Evolutionary conservation across 176 grass and related monocot species (phyloP), one percentile per base, ranked within the genome.

Genomic region (Puccinellia tenuiflora): DNA sequence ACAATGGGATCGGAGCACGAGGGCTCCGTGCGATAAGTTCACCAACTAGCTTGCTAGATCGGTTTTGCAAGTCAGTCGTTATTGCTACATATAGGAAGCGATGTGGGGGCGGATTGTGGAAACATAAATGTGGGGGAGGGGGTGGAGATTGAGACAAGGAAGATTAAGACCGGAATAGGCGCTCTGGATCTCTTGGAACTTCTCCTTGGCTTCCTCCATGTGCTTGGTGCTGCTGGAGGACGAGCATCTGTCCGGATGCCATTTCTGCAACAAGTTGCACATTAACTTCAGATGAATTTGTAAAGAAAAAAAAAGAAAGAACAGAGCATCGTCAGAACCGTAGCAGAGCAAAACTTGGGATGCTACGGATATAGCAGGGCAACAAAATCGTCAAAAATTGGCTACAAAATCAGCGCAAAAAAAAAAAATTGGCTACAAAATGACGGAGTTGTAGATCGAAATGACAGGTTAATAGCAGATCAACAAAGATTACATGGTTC

Each of bases 171-270:
- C 93, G 5, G 93, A 88, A 46, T 96, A 98, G 55, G 96, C 93
- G 65, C 93, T 72, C 86, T 98, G 96, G 69, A 98, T 95, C 84
- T 98, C 82, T 75, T 98, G 96, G 80, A 98, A 98, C 89, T 96
- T 98, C 78, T 93, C 90, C 89, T 98, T 98, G 51, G 89, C 91
- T 83, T 98, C 92, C 70, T 95, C 83, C 74, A 87, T 81, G 83
- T 82, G 84, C 74, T 87, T 77, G 26, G 66, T 42, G 55, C 78
- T 90, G 50, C 96, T 76, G 56, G 96, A 95, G 60, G 93, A 90
- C 3, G 89, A 85, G 74, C 87, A 93, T 84, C 81, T 95, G 81
- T 98, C 96, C 53, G 96, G 96, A 80, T 98, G 96, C 96, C 96
- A 98, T 68, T 78, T 93, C 96, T 98, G 79, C 73, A 85, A 47